Conservation (phyloP, 148 eudicot species). For the Drosera capensis region DNA sequence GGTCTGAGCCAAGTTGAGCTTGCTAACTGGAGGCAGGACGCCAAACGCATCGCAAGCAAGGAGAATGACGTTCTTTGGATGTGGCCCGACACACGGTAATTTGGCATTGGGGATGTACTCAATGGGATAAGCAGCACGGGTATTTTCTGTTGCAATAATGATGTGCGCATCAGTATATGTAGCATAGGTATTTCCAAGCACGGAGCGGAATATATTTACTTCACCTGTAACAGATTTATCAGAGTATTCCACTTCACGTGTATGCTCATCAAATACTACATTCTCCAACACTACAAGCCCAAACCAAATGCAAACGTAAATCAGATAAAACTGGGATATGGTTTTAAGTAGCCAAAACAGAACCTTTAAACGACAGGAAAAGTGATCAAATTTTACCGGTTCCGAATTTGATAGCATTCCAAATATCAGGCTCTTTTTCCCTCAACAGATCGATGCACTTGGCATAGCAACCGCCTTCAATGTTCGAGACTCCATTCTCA, state of each 20-base stretch:
- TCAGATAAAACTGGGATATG: no score
- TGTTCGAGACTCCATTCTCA: slow-evolving; percentile 59
- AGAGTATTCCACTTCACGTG: slow-evolving; percentile 68
- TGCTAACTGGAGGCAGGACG: slow-evolving; percentile 87
- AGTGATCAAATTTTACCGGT: slow-evolving; percentile 12
- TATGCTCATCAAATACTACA: slow-evolving; percentile 88
- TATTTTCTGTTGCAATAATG: slow-evolving; percentile 35
- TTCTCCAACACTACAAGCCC: slow-evolving; percentile 58
- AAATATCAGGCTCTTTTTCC: slow-evolving; percentile 78
- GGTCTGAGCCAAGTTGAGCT: slow-evolving; percentile 69
- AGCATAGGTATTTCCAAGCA: neutral
- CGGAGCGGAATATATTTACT: no score
- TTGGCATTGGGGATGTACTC: slow-evolving; percentile 82
- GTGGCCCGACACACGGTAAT: slow-evolving; percentile 80
- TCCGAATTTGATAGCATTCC: slow-evolving; percentile 71
- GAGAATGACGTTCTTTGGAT: slow-evolving; percentile 66
- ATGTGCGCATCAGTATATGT: neutral
- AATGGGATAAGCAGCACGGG: slow-evolving; percentile 80
- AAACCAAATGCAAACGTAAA: neutral
- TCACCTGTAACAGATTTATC: slow-evolving; percentile 86
- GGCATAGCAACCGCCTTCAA: slow-evolving; percentile 86
- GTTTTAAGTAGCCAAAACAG: neutral
- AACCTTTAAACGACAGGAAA: neutral
- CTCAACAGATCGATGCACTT: slow-evolving; percentile 65
- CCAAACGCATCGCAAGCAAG: slow-evolving; percentile 81